Evolutionary conservation across 1,284 basidiomycete genomes (phyloP).

Genomic region (Apiotrichum veenhuisii): DNA sequence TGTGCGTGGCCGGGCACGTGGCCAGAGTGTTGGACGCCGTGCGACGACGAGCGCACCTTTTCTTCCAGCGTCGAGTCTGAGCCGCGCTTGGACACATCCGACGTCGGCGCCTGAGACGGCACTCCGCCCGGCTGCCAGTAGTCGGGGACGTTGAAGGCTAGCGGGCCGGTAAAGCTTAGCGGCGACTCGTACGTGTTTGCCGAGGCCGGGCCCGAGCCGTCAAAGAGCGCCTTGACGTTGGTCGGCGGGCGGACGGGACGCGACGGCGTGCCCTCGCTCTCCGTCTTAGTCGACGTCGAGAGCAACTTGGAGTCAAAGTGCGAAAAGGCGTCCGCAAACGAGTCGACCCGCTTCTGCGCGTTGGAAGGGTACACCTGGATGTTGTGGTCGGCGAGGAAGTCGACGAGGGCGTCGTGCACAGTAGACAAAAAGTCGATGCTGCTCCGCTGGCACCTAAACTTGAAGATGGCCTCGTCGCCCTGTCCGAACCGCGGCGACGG

Average conservation of each 20-base stretch:
- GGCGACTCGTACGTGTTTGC: conserved; percentile 51
- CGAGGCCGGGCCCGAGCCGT: conserved; percentile 57
- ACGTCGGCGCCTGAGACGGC: conserved; percentile 49
- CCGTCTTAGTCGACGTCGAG: conserved; percentile 59
- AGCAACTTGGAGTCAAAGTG: conserved; percentile 95
- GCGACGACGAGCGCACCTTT: conserved; percentile 58
- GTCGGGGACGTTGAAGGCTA: conserved; percentile 28
- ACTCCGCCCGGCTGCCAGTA: conserved; percentile 25
- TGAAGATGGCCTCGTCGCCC: conserved; percentile 79
- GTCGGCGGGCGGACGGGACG: conserved; percentile 62
- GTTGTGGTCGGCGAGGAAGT: conserved; percentile 80
- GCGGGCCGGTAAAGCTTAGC: conserved; percentile 37
- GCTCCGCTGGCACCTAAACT: conserved; percentile 89
- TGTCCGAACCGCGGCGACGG: conserved; percentile 56
- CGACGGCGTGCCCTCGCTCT: conserved; percentile 60
- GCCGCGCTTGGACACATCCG: conserved; percentile 72
- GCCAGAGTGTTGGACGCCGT: not conserved
- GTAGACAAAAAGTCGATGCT: conserved; percentile 88
- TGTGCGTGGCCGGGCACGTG: conserved; percentile 18
- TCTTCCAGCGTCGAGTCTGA: conserved; percentile 83
- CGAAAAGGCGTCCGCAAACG: conserved; percentile 90
- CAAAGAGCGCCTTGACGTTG: conserved; percentile 93
- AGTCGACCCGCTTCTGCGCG: conserved; percentile 61
- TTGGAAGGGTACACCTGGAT: conserved; percentile 50
- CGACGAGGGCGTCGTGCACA: conserved; percentile 86